Evolutionary conservation across 768 basidiomycete species (phyloP).

Genomic region (Hysterangium stoloniferum): DNA sequence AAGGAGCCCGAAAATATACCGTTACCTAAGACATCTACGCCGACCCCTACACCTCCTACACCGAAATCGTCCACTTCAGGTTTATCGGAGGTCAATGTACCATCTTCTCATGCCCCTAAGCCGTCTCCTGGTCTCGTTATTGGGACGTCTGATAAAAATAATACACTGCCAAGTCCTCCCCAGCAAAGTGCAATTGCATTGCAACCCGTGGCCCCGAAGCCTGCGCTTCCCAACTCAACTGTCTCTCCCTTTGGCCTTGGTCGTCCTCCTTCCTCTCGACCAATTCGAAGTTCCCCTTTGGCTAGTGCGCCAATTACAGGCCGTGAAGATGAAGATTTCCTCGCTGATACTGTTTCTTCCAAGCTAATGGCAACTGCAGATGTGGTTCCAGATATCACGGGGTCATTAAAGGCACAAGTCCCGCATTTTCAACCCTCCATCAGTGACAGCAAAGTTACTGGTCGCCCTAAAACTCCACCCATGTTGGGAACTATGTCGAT

Average conservation of each 20-base stretch:
- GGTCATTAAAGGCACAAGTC: conserved; percentile 8
- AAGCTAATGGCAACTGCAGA: neutral
- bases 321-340: conserved; percentile 37
- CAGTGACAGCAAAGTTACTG: neutral
- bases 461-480: conserved; percentile 3
- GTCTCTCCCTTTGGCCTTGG: conserved; percentile 41
- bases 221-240: conserved; percentile 26
- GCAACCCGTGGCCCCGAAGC: conserved; percentile 21
- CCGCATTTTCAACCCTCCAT: neutral
- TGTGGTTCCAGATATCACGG: conserved; percentile 1
- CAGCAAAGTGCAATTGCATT: conserved; percentile 29
- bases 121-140: neutral
- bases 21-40: conserved; percentile 40
- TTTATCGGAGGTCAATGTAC: conserved; percentile 22
- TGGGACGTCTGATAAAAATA: conserved; percentile 33
- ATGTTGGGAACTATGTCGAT: neutral
- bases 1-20: conserved; percentile 31
- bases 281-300: conserved; percentile 70
- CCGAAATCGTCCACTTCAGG: conserved; percentile 18
- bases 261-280: conserved; percentile 47
- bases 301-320: conserved; percentile 41
- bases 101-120: conserved; percentile 11
- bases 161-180: conserved; percentile 64
- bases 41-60: conserved; percentile 21
- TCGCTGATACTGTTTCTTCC: neutral